Conservation (phyloP, 2,329 filamentous ascomycete genomes). For the Stachybotrys elegans region DNA sequence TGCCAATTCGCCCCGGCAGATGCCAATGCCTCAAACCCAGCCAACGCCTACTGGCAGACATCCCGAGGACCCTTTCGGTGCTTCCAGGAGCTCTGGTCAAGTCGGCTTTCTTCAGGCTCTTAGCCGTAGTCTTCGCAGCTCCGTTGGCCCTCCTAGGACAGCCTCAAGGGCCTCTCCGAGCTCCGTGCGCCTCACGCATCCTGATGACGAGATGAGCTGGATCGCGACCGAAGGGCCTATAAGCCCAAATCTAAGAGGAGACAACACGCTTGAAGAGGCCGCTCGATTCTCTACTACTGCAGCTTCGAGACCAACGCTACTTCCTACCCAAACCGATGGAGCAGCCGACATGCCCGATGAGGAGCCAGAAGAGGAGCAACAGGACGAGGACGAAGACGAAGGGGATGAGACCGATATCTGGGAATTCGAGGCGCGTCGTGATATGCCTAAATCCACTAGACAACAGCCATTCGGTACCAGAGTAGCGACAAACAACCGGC, state of each 20-base stretch:
- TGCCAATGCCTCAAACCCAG: conserved; percentile 9
- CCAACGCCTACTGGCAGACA: conserved; percentile 10
- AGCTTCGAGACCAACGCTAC: neutral
- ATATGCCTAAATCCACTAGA: conserved; percentile 28
- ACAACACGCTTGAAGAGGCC: conserved; percentile 26
- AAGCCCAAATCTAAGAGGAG: conserved; percentile 28
- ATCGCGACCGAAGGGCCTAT: conserved; percentile 31
- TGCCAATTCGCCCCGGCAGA: conserved; percentile 22
- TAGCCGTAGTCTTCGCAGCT: conserved; percentile 17
- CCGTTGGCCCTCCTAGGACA: conserved; percentile 2
- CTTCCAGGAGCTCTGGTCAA: conserved; percentile 20
- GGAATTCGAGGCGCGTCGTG: conserved; percentile 51
- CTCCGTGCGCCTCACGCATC: conserved; percentile 25
- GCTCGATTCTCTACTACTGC: neutral
- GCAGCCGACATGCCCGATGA: conserved; percentile 12
- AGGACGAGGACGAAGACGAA: conserved; percentile 8
- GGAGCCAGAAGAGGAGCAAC: conserved; percentile 3
- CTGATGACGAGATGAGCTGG: conserved; percentile 40
- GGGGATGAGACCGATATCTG: conserved; percentile 50
- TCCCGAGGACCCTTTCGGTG: conserved; percentile 24
- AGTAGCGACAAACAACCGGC: conserved; percentile 13
- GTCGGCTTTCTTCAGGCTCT: conserved; percentile 26
- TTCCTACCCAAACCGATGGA: conserved; percentile 11
- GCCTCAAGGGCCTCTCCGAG: conserved; percentile 23
- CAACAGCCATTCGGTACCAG: conserved; percentile 24